Evolutionary conservation across 2,329 filamentous ascomycete genomes (phyloP).

Genomic region (Fusarium sp.): DNA sequence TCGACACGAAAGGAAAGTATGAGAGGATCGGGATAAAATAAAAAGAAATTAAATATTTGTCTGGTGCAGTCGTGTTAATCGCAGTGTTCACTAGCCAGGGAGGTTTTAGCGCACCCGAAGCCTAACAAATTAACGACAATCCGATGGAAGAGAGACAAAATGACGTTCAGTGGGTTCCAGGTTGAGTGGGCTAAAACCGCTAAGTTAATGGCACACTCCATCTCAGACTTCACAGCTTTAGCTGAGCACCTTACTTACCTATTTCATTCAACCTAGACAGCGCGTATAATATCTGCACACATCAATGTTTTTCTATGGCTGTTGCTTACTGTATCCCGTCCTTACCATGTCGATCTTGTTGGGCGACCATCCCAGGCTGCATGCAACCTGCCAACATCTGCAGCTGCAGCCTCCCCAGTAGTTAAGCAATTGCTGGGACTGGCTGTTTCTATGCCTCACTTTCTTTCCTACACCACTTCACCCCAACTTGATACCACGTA

Average conservation of each 20-base stretch:
- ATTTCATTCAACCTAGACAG: neutral
- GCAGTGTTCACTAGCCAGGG: neutral
- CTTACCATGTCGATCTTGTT: neutral
- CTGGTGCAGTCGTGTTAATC: neutral
- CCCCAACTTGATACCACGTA: neutral
- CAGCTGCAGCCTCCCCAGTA: neutral
- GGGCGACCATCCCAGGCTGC: neutral
- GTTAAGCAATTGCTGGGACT: neutral
- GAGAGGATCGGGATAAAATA: neutral
- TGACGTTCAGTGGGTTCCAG: neutral
- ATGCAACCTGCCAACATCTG: neutral
- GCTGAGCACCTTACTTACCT: no score
- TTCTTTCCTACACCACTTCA: neutral
- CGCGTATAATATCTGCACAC: neutral
- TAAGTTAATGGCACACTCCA: neutral
- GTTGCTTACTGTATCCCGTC: no score
- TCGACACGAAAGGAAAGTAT: no score
- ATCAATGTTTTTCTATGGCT: neutral
- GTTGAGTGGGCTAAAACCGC: neutral
- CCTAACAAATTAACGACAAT: conserved; percentile 9
- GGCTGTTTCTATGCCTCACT: neutral
- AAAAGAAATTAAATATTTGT: neutral
- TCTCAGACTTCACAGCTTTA: no score
- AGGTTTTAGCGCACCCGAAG: neutral
- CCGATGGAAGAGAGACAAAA: neutral